Conservation (phyloP, 345 rosid species). For the Acer saccharum region DNA sequence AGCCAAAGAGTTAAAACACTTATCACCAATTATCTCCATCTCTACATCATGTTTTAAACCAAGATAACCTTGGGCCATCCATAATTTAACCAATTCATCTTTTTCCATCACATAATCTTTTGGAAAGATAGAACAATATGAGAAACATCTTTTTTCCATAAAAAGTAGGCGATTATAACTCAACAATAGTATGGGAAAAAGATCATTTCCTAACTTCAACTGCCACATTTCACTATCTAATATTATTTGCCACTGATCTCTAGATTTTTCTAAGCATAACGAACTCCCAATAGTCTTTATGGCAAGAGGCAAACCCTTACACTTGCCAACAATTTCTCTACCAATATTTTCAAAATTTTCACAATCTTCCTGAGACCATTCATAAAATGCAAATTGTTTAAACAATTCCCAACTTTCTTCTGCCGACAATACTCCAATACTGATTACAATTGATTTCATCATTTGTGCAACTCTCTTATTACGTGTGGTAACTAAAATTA, state of each 20-base stretch:
- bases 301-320: conserved; percentile 25
- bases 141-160: not conserved
- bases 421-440: not conserved
- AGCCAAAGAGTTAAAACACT: not conserved
- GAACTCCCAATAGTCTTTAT: not conserved
- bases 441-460: not conserved
- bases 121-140: not conserved
- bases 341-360: too few relatives aligned
- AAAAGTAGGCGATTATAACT: not conserved
- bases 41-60: too few relatives aligned
- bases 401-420: too few relatives aligned
- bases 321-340: not conserved
- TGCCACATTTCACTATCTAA: not conserved
- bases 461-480: not conserved
- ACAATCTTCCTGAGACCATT: too few relatives aligned
- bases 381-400: too few relatives aligned
- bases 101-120: not conserved
- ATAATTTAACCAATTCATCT: not conserved
- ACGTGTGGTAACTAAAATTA: conserved; percentile 19
- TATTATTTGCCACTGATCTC: not conserved
- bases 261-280: not conserved
- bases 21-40: not conserved
- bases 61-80: not conserved
- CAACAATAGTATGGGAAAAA: not conserved
- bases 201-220: not conserved